Conservation (phyloP, 306 rosid species). For the Cicer arietinum region DNA sequence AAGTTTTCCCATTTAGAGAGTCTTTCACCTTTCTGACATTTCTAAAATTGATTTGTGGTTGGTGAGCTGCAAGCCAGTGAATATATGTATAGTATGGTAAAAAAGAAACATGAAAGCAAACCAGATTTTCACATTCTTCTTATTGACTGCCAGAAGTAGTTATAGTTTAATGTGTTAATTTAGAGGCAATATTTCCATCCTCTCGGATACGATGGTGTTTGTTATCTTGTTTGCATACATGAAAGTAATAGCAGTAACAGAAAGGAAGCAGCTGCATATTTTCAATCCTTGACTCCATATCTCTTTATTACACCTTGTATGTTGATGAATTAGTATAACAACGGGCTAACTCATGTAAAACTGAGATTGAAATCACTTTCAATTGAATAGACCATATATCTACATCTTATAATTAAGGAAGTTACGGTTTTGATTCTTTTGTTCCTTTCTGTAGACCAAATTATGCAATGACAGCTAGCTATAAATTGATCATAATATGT, state of each 20-base stretch:
- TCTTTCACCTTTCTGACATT: constrained; percentile 8
- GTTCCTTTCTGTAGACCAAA: neutral
- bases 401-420: neutral
- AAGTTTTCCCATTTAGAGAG: neutral
- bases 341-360: neutral
- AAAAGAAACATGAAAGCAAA: neutral
- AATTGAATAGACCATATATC: neutral
- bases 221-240: constrained; percentile 16
- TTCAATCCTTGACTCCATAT: neutral
- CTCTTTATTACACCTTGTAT: neutral
- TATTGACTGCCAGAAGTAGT: constrained; percentile 13
- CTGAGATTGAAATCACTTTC: neutral
- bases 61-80: constrained; percentile 1
- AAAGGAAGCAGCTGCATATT: neutral
- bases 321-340: neutral
- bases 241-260: neutral
- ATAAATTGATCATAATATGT: neutral
- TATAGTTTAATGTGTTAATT: constrained; percentile 21
- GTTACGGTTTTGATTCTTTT: neutral
- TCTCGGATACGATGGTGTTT: neutral
- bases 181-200: neutral
- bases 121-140: neutral
- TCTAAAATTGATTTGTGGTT: constrained; percentile 22
- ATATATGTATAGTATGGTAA: neutral
- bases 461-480: neutral